A percentile compares a stretch with the other conserved stretches of the same genome.
Conservation (phyloP, 345 rosid genomes). For the Abelmoschus esculentus region DNA sequence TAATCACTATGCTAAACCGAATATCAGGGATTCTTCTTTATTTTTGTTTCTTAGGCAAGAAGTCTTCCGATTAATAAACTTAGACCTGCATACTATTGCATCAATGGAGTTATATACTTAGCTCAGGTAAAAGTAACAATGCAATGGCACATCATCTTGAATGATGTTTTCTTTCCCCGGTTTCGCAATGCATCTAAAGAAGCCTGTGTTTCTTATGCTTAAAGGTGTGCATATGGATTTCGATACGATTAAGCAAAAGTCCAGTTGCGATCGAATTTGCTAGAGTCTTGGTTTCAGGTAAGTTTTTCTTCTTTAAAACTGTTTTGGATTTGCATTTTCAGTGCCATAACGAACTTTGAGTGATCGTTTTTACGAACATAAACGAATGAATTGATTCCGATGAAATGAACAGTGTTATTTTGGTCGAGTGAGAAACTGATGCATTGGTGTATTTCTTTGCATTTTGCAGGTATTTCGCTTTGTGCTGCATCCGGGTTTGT, state of each 20-base stretch:
- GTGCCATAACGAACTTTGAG: too few relatives aligned
- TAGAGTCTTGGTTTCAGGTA: slow-evolving; percentile 43
- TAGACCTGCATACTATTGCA: slow-evolving; percentile 40
- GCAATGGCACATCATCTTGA: not conserved
- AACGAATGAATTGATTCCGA: not conserved
- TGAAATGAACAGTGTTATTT: not conserved
- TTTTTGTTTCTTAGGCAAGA: slow-evolving; percentile 33
- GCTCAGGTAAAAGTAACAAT: slow-evolving; percentile 29
- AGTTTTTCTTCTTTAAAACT: not conserved
- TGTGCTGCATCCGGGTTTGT: slow-evolving; percentile 66
- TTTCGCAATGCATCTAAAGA: not conserved
- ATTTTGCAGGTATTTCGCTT: slow-evolving; percentile 44
- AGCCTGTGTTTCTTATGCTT: slow-evolving; percentile 6
- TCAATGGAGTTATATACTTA: slow-evolving; percentile 36
- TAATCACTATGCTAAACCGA: not conserved
- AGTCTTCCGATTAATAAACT: slow-evolving; percentile 47
- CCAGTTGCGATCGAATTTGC: slow-evolving; percentile 24
- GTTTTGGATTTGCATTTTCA: too few relatives aligned
- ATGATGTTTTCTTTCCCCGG: not conserved
- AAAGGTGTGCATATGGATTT: slow-evolving; percentile 45
- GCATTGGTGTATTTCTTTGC: not conserved
- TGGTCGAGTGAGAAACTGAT: not conserved
- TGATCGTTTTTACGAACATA: not conserved
- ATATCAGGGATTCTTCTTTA: not conserved
- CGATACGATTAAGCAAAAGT: slow-evolving; percentile 23